Base-by-base conservation (phyloP, 441 rosid species). In the Gossypium trilobum region DNA sequence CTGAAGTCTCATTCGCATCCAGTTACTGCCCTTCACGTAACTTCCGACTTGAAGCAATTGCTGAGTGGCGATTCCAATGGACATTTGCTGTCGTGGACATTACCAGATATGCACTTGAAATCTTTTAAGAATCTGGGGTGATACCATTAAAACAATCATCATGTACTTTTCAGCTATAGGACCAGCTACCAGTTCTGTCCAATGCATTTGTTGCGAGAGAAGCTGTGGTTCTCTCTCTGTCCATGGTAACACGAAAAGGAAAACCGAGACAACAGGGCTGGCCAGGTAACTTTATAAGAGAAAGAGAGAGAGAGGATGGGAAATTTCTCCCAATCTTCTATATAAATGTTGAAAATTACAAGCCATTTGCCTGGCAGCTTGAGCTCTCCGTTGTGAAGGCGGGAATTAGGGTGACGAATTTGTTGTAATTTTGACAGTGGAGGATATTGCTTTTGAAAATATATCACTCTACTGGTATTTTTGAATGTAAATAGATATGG, bases 61-160 rank as follows among this genome's bases (percentile, higher is more conserved):
- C 82, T 96, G 31, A 96, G 93, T 62, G 99, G 99, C 55, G 99
- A 96, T 81, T 89, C 89, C 16, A 80, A 74, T 36, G 99, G 99
- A 71, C 91, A 91, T 78, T 83, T 96, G 80, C 68, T 86, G 59
- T 90, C 99, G 9, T 96, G 98, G 99, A 88, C 92, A 0, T 59
- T 90, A 22, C 91, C 91, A 44, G 97, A 95, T 74, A 96, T 87
- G 82, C 83, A 84, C 79, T 77, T 85, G 73, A 85, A 78, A 80
- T 77, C 82, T 74, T 46, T 85, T 57, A 89, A 36, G 44, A 8
- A 86, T 74, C 86, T 80, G 78, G 92, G 87, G 81, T 88, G 77
- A 84, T 39, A 33, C 25, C 11, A 2, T 2, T 23, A 36, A 56
- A 33, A 16, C 19, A 9, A 22, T 23, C 19, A 67, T 72, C 17